Conservation (phyloP, 352 stramenopile genomes). For the Phytophthora boehmeriae region DNA sequence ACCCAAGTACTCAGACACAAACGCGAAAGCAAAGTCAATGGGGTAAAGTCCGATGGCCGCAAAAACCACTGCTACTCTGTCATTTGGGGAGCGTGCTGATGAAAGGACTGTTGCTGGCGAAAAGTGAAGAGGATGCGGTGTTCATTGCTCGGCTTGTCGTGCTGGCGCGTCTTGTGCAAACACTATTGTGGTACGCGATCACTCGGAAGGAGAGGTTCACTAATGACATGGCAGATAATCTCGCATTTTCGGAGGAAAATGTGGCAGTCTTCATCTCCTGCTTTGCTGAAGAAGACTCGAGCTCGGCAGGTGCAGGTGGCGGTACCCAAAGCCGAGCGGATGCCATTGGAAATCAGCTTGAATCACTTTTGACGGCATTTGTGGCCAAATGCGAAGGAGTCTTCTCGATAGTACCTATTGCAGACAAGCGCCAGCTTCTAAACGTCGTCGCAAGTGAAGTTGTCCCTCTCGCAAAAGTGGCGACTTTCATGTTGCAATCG, state of each 20-base stretch:
- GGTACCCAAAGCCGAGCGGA: constrained; percentile 23
- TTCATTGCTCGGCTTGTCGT: constrained; percentile 69
- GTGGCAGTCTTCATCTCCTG: constrained; percentile 58
- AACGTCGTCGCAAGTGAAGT: constrained; percentile 83
- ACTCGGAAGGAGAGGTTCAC: constrained; percentile 65
- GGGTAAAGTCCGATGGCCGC: constrained; percentile 79
- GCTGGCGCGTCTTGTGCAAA: constrained; percentile 75
- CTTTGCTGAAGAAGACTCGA: constrained; percentile 34
- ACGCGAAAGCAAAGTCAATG: constrained; percentile 89
- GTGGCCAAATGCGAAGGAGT: constrained; percentile 33
- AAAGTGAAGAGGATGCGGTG: constrained; percentile 58
- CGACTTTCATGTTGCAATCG: constrained; percentile 70
- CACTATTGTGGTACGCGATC: constrained; percentile 76
- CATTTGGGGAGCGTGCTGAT: constrained; percentile 79
- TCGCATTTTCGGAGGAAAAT: constrained; percentile 60
- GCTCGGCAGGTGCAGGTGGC: constrained; percentile 5
- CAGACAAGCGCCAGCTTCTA: constrained; percentile 54
- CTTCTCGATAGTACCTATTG: constrained; percentile 38
- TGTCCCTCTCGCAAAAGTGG: constrained; percentile 70
- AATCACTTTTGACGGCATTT: constrained; percentile 31
- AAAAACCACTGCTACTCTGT: constrained; percentile 74
- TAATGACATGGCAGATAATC: constrained; percentile 62
- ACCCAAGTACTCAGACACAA: constrained; percentile 83
- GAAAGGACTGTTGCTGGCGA: constrained; percentile 70
- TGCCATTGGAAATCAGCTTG: constrained; percentile 34